Percentiles rank a stretch among this genome's conserved stretches.
These are phyloP conservation scores for Ceratonia siliqua DNA, from an alignment of 306 rosid genomes.

Conservation along the genomic window DNA sequence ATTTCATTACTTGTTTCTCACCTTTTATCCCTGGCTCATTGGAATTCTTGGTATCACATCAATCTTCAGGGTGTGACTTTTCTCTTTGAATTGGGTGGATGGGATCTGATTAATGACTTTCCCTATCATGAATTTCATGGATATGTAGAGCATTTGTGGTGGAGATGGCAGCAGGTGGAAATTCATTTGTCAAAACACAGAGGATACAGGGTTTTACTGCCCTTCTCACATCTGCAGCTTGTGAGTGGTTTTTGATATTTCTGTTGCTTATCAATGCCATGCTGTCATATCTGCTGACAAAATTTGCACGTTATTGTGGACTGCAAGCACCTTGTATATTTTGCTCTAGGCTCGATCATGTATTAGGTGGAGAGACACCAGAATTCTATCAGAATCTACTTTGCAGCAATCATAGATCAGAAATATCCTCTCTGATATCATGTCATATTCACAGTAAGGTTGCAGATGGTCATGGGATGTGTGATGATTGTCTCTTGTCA, in stretches of 20 bases:
- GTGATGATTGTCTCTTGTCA: conserved; percentile 68
- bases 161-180: conserved; percentile 57
- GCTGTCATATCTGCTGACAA: conserved; percentile 62
- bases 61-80: conserved; percentile 37
- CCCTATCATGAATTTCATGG: conserved; percentile 29
- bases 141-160: conserved; percentile 34
- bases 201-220: conserved; percentile 46
- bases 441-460: conserved; percentile 57
- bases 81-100: conserved; percentile 41
- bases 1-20: conserved; percentile 15
- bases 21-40: conserved; percentile 32
- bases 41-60: conserved; percentile 22
- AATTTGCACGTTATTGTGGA: conserved; percentile 68
- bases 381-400: conserved; percentile 51
- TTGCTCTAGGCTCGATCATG: conserved; percentile 81
- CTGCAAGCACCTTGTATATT: conserved; percentile 75
- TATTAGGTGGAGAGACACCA: conserved; percentile 45
- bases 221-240: conserved; percentile 67
- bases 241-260: conserved; percentile 88
- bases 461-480: conserved; percentile 60
- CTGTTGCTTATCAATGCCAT: conserved; percentile 63
- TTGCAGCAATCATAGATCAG: conserved; percentile 66
- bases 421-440: conserved; percentile 60
- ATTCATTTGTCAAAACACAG: conserved; percentile 48
- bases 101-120: conserved; percentile 36